Evolutionary conservation across 2,329 filamentous ascomycete genomes (phyloP).

Genomic region (Chalaropsis ovoidea): DNA sequence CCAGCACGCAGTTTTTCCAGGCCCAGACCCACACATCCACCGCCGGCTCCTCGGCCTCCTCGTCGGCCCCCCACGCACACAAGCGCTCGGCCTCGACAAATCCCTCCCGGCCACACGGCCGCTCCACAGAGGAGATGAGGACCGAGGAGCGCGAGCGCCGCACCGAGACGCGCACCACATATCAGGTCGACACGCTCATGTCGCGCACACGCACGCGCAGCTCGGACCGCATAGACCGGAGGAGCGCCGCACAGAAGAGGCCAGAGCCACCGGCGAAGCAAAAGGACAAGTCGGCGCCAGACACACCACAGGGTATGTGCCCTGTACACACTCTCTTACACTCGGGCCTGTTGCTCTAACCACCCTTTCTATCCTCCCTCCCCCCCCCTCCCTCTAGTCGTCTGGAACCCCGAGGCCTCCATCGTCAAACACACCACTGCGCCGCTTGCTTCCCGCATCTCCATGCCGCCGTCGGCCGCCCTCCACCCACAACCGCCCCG

Average conservation of each 20-base stretch:
- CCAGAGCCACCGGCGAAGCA: slow-evolving; percentile 38
- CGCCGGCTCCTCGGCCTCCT: slow-evolving; percentile 34
- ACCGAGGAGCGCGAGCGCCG: slow-evolving; percentile 34
- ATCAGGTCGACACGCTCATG: slow-evolving; percentile 53
- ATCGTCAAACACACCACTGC: slow-evolving; percentile 57
- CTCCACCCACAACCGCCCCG: slow-evolving; percentile 58
- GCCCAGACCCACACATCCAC: background rate
- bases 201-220: slow-evolving; percentile 50
- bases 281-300: slow-evolving; percentile 38
- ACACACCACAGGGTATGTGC: slow-evolving; percentile 42
- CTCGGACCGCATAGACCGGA: slow-evolving; percentile 40
- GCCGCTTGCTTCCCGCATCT: slow-evolving; percentile 59
- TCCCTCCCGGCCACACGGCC: slow-evolving; percentile 35
- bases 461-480: slow-evolving; percentile 58
- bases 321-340: no score
- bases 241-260: slow-evolving; percentile 32
- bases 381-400: slow-evolving; percentile 30
- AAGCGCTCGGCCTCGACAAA: slow-evolving; percentile 48
- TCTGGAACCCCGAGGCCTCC: slow-evolving; percentile 72
- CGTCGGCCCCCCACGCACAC: slow-evolving; percentile 37
- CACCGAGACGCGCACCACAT: slow-evolving; percentile 47
- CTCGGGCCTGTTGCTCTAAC: background rate
- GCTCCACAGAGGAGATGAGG: slow-evolving; percentile 38
- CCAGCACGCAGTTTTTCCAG: slow-evolving; percentile 30
- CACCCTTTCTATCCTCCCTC: background rate